Evolutionary conservation across 2,329 filamentous ascomycete species (phyloP).

Genomic region (Stagonosporopsis tanaceti): DNA sequence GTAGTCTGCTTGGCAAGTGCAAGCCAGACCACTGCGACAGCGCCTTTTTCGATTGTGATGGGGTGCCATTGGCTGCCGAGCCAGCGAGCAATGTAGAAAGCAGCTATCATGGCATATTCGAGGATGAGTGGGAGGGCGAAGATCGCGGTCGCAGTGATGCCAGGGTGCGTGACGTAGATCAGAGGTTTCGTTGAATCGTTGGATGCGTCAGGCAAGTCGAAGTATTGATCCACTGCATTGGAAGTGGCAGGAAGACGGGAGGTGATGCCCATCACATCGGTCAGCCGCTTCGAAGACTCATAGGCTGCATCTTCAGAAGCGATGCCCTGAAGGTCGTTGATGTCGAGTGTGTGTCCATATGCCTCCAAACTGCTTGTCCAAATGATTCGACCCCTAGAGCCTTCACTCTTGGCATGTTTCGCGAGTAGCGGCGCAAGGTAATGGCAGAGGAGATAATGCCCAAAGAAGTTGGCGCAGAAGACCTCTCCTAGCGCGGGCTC

Average conservation of each 20-base stretch:
- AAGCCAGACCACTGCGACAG: slow-evolving; percentile 79
- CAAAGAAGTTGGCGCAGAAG: slow-evolving; percentile 93
- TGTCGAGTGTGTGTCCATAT: slow-evolving; percentile 62
- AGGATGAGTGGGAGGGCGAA: slow-evolving; percentile 77
- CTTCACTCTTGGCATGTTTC: slow-evolving; percentile 53
- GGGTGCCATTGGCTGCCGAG: slow-evolving; percentile 90
- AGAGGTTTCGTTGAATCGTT: slow-evolving; percentile 57
- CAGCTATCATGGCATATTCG: slow-evolving; percentile 70
- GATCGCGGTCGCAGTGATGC: slow-evolving; percentile 83
- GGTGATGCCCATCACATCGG: slow-evolving; percentile 82
- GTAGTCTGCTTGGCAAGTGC: slow-evolving; percentile 71
- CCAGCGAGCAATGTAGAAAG: slow-evolving; percentile 76
- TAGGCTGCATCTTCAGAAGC: slow-evolving; percentile 72
- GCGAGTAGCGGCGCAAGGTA: slow-evolving; percentile 76
- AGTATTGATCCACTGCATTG: slow-evolving; percentile 51
- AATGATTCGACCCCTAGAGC: slow-evolving; percentile 71
- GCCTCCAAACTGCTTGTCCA: slow-evolving; percentile 90
- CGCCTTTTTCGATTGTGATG: slow-evolving; percentile 77
- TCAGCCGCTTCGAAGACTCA: slow-evolving; percentile 86
- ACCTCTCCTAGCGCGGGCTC: slow-evolving; percentile 77
- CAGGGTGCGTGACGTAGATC: slow-evolving; percentile 85
- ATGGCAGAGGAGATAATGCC: slow-evolving; percentile 89
- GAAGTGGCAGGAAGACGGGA: slow-evolving; percentile 70
- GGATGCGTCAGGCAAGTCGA: slow-evolving; percentile 22
- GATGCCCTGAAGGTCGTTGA: slow-evolving; percentile 80